phyloP scores from a whole-genome alignment of 257 asterid genomes.

The Apocynum venetum region DNA sequence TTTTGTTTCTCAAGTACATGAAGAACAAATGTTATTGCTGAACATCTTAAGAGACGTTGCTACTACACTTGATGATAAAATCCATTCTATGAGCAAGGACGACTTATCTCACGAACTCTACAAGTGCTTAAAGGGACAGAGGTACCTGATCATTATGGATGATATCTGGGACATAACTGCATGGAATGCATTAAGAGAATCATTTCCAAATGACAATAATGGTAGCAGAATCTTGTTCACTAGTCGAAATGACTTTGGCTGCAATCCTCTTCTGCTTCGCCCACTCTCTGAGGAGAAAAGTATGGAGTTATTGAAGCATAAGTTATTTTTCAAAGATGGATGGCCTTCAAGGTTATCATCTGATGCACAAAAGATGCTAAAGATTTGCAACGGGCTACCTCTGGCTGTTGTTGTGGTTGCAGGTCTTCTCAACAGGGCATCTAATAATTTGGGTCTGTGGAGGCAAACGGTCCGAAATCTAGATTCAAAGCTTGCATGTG shows the following conservation, averaged over 20 bases:
- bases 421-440: background rate
- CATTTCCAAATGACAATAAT: conserved; percentile 12
- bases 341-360: background rate
- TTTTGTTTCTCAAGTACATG: too few relatives aligned
- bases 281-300: conserved; percentile 12
- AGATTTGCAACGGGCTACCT: conserved; percentile 5
- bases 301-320: conserved; percentile 3
- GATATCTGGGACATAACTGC: background rate
- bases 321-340: background rate
- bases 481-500: background rate
- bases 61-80: too few relatives aligned
- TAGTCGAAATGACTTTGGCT: background rate
- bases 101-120: background rate
- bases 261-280: background rate
- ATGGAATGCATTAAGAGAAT: background rate
- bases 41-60: too few relatives aligned
- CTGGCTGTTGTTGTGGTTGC: conserved; percentile 7
- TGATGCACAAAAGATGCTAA: background rate
- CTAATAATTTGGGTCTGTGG: background rate
- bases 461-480: background rate
- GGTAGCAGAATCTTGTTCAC: conserved; percentile 14
- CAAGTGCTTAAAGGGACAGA: background rate
- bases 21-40: too few relatives aligned
- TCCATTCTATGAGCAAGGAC: background rate
- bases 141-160: background rate